These are phyloP conservation scores for Monosporozyma servazzii DNA, from an alignment of 805 yeast genomes.

Conservation along the genomic window DNA sequence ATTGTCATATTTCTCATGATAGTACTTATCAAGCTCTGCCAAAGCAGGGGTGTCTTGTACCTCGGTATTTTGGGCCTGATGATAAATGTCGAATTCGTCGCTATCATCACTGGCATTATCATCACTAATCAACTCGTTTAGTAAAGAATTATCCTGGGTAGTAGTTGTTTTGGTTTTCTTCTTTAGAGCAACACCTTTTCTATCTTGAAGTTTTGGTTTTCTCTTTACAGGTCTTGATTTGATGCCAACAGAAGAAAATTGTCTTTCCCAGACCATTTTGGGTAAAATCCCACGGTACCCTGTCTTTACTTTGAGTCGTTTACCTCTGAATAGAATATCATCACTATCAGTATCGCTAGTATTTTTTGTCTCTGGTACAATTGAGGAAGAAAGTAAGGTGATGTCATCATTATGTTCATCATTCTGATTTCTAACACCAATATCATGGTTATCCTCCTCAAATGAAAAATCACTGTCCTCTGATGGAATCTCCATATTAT, in stretches of 20 bases:
- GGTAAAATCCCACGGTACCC: constrained; percentile 29
- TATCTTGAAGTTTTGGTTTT: not conserved
- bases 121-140: constrained; percentile 17
- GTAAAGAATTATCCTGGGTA: constrained; percentile 11
- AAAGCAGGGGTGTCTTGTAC: not conserved
- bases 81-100: not conserved
- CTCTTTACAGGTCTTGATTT: not conserved
- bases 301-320: constrained; percentile 17
- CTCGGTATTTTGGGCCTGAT: not conserved
- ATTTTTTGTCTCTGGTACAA: not conserved
- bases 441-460: not conserved
- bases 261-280: constrained; percentile 25
- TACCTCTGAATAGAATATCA: constrained; percentile 23
- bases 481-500: not conserved
- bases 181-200: constrained; percentile 23
- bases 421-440: not conserved
- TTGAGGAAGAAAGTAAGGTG: not conserved
- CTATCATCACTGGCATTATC: constrained; percentile 8
- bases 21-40: constrained; percentile 9
- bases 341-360: constrained; percentile 2
- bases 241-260: constrained; percentile 5
- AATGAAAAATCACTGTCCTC: not conserved
- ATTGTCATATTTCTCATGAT: constrained; percentile 11
- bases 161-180: constrained; percentile 2
- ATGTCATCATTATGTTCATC: not conserved